phyloP scores from a whole-genome alignment of 768 basidiomycete species.

The Leccinum ochraceum region DNA sequence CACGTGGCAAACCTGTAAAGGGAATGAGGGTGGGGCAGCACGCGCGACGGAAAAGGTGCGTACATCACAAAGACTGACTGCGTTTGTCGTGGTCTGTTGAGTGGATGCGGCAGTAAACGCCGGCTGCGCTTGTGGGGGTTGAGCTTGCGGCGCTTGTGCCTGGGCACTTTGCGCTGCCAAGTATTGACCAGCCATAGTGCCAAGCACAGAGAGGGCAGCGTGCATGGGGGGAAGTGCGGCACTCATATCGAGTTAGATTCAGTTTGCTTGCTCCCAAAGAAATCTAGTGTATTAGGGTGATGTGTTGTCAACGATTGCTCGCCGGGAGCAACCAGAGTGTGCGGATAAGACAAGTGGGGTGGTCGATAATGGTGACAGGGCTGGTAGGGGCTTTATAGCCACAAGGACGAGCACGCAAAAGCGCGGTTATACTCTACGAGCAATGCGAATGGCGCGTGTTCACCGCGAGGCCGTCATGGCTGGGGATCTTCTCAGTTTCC shows the following conservation, averaged over 20 bases:
- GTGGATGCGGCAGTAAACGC: slow-evolving; percentile 8
- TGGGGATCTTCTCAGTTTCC: slow-evolving; percentile 9
- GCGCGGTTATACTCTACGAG: slow-evolving; percentile 12
- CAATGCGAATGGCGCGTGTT: slow-evolving; percentile 35
- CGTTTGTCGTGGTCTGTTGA: slow-evolving; percentile 24
- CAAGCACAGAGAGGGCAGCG: slow-evolving; percentile 37
- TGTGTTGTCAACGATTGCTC: slow-evolving; percentile 22
- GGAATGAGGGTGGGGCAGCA: slow-evolving; percentile 3
- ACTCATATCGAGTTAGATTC: slow-evolving; percentile 26
- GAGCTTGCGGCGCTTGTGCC: slow-evolving; percentile 28
- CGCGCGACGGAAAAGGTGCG: slow-evolving; percentile 19
- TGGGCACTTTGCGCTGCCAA: slow-evolving; percentile 33
- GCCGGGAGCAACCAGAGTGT: slow-evolving; percentile 30
- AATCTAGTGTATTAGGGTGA: slow-evolving; percentile 4
- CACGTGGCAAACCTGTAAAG: slow-evolving; percentile 50
- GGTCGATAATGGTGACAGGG: slow-evolving; percentile 18
- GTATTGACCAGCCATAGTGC: slow-evolving; percentile 38
- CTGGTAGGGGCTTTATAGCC: slow-evolving; percentile 28
- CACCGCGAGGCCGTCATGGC: slow-evolving; percentile 30
- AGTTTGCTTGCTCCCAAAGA: slow-evolving; percentile 6
- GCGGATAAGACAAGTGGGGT: slow-evolving; percentile 49
- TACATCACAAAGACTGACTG: slow-evolving; percentile 53
- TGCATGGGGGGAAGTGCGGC: slow-evolving; percentile 36
- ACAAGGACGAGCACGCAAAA: slow-evolving; percentile 12
- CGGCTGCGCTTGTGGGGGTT: slow-evolving; percentile 28